These are phyloP conservation scores for Rhodotorula diobovata DNA, from an alignment of 768 basidiomycete genomes.

Conservation along the genomic window DNA sequence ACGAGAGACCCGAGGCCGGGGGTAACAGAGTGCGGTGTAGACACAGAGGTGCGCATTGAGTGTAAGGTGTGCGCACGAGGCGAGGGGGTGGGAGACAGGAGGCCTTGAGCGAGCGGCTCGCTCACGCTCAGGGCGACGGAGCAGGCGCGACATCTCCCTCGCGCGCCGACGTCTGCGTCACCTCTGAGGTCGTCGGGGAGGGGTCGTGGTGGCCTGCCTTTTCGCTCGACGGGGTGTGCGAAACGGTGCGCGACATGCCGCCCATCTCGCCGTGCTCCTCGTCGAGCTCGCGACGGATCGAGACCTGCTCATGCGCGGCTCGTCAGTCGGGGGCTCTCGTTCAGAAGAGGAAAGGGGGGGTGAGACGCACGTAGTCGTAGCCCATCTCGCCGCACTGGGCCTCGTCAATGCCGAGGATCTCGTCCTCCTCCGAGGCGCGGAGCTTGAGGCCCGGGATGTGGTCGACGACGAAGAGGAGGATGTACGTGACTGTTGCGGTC, in stretches of 20 bases:
- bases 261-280: slow-evolving; percentile 15
- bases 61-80: no score
- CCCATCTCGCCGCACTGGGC: slow-evolving; percentile 71
- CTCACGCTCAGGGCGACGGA: neutral
- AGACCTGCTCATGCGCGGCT: slow-evolving; percentile 15
- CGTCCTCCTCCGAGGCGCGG: slow-evolving; percentile 53
- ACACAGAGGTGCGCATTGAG: no score
- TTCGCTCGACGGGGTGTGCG: slow-evolving; percentile 22
- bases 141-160: slow-evolving; percentile 10
- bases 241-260: slow-evolving; percentile 10
- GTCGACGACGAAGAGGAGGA: slow-evolving; percentile 62
- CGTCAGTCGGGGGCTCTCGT: neutral
- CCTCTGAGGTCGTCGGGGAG: neutral
- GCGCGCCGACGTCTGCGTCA: slow-evolving; percentile 22
- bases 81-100: neutral
- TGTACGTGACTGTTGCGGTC: slow-evolving; percentile 44
- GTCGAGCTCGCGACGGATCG: slow-evolving; percentile 38
- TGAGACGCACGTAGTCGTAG: slow-evolving; percentile 27
- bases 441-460: slow-evolving; percentile 57
- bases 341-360: neutral
- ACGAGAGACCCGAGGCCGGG: no score
- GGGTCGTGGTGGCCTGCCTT: slow-evolving; percentile 11
- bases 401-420: slow-evolving; percentile 77
- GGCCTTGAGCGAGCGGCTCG: no score
- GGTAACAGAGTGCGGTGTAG: no score